Conservation (phyloP, 1,284 basidiomycete species). For the Fomitopsis schrenkii region DNA sequence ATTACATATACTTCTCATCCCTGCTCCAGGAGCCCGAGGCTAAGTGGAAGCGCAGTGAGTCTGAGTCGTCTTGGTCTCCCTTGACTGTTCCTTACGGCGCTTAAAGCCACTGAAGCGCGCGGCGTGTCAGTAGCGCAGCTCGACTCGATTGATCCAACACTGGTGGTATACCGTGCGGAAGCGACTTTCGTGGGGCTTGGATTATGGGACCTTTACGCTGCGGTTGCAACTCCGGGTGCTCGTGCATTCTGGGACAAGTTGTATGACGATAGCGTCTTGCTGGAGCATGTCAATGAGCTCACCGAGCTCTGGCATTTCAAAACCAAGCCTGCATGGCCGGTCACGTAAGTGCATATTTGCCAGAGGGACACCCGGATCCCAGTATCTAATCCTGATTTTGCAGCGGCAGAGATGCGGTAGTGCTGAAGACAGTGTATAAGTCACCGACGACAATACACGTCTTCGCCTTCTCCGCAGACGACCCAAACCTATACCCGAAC, state of each 20-base stretch:
- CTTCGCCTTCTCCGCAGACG: constrained; percentile 93
- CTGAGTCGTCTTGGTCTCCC: constrained; percentile 6
- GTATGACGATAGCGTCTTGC: constrained; percentile 78
- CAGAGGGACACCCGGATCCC: neutral
- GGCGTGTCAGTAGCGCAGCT: constrained; percentile 95
- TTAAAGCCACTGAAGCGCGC: constrained; percentile 72
- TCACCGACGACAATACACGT: constrained; percentile 94
- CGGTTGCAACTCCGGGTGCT: constrained; percentile 82
- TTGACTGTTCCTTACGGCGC: constrained; percentile 9
- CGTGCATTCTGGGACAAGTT: constrained; percentile 87
- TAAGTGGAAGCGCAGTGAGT: constrained; percentile 88
- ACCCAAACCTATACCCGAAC: constrained; percentile 80
- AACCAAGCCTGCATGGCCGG: constrained; percentile 87
- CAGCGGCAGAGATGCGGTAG: constrained; percentile 86
- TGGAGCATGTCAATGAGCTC: constrained; percentile 91
- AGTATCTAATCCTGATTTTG: neutral
- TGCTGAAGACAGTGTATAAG: constrained; percentile 96
- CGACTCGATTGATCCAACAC: constrained; percentile 95
- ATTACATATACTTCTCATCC: constrained; percentile 98
- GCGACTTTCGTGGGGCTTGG: constrained; percentile 97
- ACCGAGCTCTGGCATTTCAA: constrained; percentile 92
- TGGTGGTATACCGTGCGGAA: constrained; percentile 95
- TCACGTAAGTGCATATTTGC: constrained; percentile 56
- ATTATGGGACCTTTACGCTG: constrained; percentile 94
- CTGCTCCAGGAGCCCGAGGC: constrained; percentile 97